phyloP scores from a whole-genome alignment of 2,329 filamentous ascomycete species.

The Leptographium galeiforme region DNA sequence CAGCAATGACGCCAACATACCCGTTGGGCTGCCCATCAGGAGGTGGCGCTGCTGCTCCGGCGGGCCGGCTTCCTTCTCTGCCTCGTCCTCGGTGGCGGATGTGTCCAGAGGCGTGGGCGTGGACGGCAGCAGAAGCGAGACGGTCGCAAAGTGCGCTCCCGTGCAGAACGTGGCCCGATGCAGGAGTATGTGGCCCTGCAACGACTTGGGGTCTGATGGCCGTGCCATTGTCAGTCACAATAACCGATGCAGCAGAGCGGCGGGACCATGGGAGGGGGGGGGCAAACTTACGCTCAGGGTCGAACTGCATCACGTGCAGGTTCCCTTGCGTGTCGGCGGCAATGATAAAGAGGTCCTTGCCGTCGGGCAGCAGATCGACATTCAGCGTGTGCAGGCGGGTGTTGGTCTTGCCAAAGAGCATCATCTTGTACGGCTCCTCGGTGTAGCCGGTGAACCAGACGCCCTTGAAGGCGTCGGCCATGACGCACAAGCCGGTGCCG shows the following conservation, averaged over 20 bases:
- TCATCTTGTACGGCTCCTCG: constrained; percentile 93
- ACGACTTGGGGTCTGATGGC: constrained; percentile 72
- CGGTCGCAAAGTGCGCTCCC: constrained; percentile 62
- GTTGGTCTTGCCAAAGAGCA: constrained; percentile 77
- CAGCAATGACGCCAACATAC: constrained; percentile 62
- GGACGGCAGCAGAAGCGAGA: constrained; percentile 62
- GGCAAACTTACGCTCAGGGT: constrained; percentile 66
- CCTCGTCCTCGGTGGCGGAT: background rate
- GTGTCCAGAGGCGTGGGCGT: constrained; percentile 19
- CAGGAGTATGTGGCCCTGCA: constrained; percentile 76
- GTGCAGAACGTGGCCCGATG: constrained; percentile 81
- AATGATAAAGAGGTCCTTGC: constrained; percentile 68
- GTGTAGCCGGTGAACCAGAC: constrained; percentile 95
- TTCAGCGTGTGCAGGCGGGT: constrained; percentile 65
- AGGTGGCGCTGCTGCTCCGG: constrained; percentile 11
- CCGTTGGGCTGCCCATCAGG: constrained; percentile 33
- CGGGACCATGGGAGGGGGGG: background rate
- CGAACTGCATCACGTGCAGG: constrained; percentile 81
- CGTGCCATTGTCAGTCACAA: background rate
- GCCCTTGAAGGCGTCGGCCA: constrained; percentile 85
- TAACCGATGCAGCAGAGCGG: background rate
- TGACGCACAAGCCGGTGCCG: constrained; percentile 70
- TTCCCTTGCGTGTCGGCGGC: constrained; percentile 76
- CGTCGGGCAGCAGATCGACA: constrained; percentile 80
- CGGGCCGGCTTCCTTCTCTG: background rate